Conservation (phyloP, 2,329 filamentous ascomycete species). For the Sarocladiaceae sp. region DNA sequence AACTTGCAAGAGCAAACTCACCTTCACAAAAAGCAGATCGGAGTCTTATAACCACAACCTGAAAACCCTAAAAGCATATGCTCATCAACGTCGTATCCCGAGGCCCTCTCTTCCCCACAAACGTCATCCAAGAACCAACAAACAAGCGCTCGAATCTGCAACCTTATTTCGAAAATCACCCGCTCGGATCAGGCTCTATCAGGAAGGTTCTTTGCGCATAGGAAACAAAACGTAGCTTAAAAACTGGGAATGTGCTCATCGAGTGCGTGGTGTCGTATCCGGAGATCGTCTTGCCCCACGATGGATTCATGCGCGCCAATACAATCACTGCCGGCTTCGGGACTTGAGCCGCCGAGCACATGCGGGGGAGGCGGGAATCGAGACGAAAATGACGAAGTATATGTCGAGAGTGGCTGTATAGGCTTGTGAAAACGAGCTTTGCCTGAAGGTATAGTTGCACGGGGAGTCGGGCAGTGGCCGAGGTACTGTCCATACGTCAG, state of each 20-base stretch:
- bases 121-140: neutral
- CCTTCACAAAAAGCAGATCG: neutral
- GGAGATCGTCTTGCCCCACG: neutral
- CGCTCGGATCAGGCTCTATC: neutral
- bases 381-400: neutral
- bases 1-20: neutral
- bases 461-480: too few relatives aligned
- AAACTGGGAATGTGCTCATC: neutral
- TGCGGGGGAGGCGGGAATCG: neutral
- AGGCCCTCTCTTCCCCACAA: too few relatives aligned
- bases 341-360: neutral
- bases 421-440: too few relatives aligned
- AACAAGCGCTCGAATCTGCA: neutral
- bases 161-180: neutral
- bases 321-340: neutral
- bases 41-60: too few relatives aligned
- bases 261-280: neutral
- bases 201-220: neutral
- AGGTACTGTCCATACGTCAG: too few relatives aligned
- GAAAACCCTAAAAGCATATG: too few relatives aligned
- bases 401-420: too few relatives aligned
- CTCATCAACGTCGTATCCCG: neutral
- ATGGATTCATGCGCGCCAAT: conserved; percentile 6
- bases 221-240: neutral
- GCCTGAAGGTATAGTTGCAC: too few relatives aligned